Conservation (phyloP, 2,329 filamentous ascomycete species). For the Magnaporthales sp. region DNA sequence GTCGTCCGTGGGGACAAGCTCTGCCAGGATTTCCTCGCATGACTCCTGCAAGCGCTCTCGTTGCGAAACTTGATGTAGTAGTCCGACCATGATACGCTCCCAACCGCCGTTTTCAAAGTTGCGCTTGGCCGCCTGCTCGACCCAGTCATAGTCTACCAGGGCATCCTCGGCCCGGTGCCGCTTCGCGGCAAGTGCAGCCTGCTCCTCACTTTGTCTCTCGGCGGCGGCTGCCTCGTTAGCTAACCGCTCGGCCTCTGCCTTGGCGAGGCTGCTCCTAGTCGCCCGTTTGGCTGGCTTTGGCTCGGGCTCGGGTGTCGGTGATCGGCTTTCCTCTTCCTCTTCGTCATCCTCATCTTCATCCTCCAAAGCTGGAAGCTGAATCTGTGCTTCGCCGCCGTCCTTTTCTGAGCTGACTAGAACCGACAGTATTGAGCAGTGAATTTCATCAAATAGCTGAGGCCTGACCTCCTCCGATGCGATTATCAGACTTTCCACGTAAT, state of each 20-base stretch:
- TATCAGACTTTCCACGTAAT: constrained; percentile 82
- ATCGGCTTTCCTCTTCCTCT: constrained; percentile 46
- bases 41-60: constrained; percentile 57
- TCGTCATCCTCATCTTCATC: constrained; percentile 57
- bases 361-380: constrained; percentile 67
- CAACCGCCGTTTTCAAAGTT: constrained; percentile 85
- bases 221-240: constrained; percentile 50
- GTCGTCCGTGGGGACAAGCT: constrained; percentile 70
- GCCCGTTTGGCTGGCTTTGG: constrained; percentile 59
- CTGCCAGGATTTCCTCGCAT: constrained; percentile 71
- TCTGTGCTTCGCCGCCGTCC: constrained; percentile 70
- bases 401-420: constrained; percentile 68
- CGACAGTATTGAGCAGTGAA: constrained; percentile 87
- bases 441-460: constrained; percentile 80
- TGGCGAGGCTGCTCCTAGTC: constrained; percentile 78
- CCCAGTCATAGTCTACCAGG: constrained; percentile 69
- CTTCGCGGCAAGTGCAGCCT: constrained; percentile 36
- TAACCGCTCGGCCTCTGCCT: constrained; percentile 64
- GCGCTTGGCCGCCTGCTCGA: constrained; percentile 71
- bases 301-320: constrained; percentile 59
- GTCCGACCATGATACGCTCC: constrained; percentile 80
- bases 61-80: constrained; percentile 77
- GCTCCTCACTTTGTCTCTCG: constrained; percentile 37
- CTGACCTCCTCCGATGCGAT: constrained; percentile 64
- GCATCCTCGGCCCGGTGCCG: constrained; percentile 69